Base-by-base conservation (phyloP, 2,329 filamentous ascomycete species). In the Lasiodiplodia hormozganensis region DNA sequence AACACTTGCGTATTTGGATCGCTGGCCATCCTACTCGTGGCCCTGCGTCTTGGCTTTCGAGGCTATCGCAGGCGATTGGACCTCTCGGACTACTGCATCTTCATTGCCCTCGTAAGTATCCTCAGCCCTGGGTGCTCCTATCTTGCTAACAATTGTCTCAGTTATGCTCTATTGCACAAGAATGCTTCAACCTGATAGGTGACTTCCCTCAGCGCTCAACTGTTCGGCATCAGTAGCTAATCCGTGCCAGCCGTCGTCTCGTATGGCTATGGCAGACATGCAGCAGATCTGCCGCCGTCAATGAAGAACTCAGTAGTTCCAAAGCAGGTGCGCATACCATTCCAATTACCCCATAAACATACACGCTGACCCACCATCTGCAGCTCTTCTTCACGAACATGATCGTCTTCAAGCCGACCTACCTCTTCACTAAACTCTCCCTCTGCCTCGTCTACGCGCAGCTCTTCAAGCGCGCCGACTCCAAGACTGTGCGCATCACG, bases 61-160 rank as follows among this genome's bases (percentile, higher is more conserved):
- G 58, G 58, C 21, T 62, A 62, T 62, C 58, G 58, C 28, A 62
- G 43, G 40, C 58, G 58, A 25, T 62, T 62, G n/a, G 58, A 62
- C 49, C 28, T 51, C 34, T 62, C 58, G 25, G 58, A 62, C 18
- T 62, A 62, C 6, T 62, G 58, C 12, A 62, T 62, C 11, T 28
- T 62, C 25, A 31, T 51, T 51, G 58, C 58, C 10, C 21, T 62
- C 40, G 58, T 62, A 36, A 28, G 40, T 40, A 21, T 16, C 43
- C n/a, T 38, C 36, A 8, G 3, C 21, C 18, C 4, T 25, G n/a
- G 11, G 16, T n/a, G 40, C 40, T n/a, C 21, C 25, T 12, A 4
- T 36, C 43, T 16, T 23, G 10, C 58, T 62, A 16, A 62, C 38
- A 7, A 14, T 11, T 16, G n/a, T 11, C 1, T 6, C 28, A 62